Conservation (phyloP, 192 early-diverging fungal genomes). For the Phlyctochytrium arcticum region DNA sequence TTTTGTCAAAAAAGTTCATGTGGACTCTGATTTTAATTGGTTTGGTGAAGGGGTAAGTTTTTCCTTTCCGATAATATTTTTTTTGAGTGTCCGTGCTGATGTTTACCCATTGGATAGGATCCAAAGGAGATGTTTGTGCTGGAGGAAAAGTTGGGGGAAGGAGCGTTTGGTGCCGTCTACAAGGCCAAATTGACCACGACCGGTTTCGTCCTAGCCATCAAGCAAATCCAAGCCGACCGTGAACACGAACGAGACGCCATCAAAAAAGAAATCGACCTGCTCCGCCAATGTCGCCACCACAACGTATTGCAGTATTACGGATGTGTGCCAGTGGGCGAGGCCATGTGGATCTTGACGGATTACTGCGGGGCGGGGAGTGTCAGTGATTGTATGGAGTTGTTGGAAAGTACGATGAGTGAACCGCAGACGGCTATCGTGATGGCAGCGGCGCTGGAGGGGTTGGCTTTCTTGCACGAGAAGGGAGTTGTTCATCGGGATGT, state of each 20-base stretch:
- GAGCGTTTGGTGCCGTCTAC: constrained; percentile 44
- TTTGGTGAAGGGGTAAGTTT: constrained; percentile 24
- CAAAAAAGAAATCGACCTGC: constrained; percentile 42
- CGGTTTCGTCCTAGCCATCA: constrained; percentile 42
- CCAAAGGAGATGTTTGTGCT: constrained; percentile 36
- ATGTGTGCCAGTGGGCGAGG: constrained; percentile 23
- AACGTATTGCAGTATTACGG: constrained; percentile 51
- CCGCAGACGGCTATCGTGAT: constrained; percentile 23
- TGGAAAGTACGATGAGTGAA: constrained; percentile 30
- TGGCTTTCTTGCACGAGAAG: constrained; percentile 35
- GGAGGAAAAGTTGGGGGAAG: constrained; percentile 45
- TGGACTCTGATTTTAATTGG: constrained; percentile 30
- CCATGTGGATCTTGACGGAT: constrained; percentile 47
- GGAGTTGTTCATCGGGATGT: constrained; percentile 39
- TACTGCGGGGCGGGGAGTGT: constrained; percentile 44
- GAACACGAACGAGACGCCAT: constrained; percentile 24
- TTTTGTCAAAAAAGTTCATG: constrained; percentile 27
- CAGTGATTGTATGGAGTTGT: constrained; percentile 36
- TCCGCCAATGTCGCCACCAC: constrained; percentile 33
- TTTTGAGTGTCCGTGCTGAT: background rate
- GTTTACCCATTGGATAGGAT: constrained; percentile 12
- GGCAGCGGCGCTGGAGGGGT: constrained; percentile 34
- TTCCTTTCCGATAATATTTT: background rate
- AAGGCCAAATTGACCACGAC: constrained; percentile 35
- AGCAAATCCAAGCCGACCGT: constrained; percentile 31